Conservation (phyloP, 2,329 filamentous ascomycete species). For the Sporothrix pallida region DNA sequence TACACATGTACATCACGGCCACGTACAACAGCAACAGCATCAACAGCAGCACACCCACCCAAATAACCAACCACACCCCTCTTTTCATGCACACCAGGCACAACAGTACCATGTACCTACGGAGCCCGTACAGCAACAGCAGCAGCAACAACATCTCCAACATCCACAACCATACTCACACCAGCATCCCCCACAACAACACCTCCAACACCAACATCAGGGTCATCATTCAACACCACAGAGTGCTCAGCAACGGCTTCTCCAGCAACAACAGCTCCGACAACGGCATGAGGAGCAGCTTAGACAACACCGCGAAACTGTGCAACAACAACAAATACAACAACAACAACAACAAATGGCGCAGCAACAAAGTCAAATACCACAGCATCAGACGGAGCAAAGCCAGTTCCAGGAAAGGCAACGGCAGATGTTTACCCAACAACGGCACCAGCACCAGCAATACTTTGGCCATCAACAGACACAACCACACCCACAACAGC, state of each 20-base stretch:
- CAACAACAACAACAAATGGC: neutral
- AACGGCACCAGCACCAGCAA: neutral
- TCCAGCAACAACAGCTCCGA: constrained; percentile 6
- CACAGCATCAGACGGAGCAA: constrained; percentile 5
- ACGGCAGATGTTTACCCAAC: neutral
- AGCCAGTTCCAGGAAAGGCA: constrained; percentile 10
- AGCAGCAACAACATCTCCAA: constrained; percentile 17
- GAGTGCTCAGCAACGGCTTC: neutral
- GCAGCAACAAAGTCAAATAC: neutral
- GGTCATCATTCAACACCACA: constrained; percentile 20
- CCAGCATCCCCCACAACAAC: constrained; percentile 29
- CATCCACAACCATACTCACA: neutral
- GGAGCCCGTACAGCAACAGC: constrained; percentile 21
- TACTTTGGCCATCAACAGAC: neutral
- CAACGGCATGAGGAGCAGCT: constrained; percentile 30
- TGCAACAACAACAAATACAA: constrained; percentile 19
- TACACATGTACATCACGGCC: neutral
- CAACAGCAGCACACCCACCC: neutral
- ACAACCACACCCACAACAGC: constrained; percentile 25
- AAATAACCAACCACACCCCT: constrained; percentile 1
- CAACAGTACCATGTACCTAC: neutral
- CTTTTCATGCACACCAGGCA: neutral
- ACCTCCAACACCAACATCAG: constrained; percentile 23
- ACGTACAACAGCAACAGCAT: neutral
- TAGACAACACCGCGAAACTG: neutral